A percentile compares a stretch with the other conserved stretches of the same genome.
These are phyloP conservation scores for Monilinia vaccinii-corymbosi DNA, from an alignment of 2,329 filamentous ascomycete genomes.

Conservation along the genomic window DNA sequence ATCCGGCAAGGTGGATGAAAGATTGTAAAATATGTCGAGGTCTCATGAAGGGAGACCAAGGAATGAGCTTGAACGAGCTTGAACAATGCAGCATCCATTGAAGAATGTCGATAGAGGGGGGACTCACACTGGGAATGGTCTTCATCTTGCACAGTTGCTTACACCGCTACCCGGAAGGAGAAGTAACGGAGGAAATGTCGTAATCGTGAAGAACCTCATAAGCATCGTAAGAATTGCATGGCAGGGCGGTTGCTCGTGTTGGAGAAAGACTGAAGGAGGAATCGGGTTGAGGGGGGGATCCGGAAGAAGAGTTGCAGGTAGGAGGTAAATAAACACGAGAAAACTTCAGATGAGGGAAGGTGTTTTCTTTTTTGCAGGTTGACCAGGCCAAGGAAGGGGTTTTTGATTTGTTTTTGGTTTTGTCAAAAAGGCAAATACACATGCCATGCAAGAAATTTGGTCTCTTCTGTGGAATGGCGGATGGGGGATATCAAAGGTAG, in stretches of 20 bases:
- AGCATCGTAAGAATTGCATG: conserved; percentile 25
- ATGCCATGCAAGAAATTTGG: too few relatives aligned
- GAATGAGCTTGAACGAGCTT: background rate
- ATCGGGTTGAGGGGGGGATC: background rate
- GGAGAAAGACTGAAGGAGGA: background rate
- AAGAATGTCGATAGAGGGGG: background rate
- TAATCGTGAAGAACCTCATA: conserved; percentile 20
- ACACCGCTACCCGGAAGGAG: conserved; percentile 17
- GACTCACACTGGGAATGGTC: conserved; percentile 28
- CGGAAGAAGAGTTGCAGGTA: background rate
- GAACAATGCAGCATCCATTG: background rate
- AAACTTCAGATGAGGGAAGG: background rate
- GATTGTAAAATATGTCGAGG: background rate
- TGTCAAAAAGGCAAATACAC: too few relatives aligned
- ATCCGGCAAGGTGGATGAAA: too few relatives aligned
- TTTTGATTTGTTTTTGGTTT: too few relatives aligned
- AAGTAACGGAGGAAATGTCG: conserved; percentile 19
- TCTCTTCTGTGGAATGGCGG: too few relatives aligned
- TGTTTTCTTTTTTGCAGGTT: conserved; percentile 7
- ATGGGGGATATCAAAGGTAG: too few relatives aligned
- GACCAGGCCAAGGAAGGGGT: too few relatives aligned
- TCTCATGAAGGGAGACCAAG: conserved; percentile 4
- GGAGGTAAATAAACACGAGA: background rate
- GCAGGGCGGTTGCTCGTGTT: conserved; percentile 5
- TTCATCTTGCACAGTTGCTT: conserved; percentile 24